These are phyloP conservation scores for Vitis labrusca DNA, from an alignment of 164 flowering plant species.

Conservation along the genomic window DNA sequence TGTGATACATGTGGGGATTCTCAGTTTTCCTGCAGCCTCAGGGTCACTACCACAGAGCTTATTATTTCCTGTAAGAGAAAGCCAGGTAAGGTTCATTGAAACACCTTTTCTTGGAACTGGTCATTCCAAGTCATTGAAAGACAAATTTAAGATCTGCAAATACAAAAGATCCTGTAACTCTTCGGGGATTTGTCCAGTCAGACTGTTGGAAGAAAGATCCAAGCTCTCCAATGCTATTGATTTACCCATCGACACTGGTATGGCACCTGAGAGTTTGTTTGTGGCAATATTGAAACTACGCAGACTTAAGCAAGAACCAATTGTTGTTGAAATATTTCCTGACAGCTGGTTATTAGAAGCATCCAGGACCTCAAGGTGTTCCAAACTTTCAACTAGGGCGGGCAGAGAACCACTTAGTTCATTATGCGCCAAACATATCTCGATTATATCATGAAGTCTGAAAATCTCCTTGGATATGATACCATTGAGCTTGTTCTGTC, in stretches of 20 bases:
- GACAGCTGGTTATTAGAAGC: no score
- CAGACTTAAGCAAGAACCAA: no score
- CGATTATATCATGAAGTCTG: no score
- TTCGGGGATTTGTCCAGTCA: background rate
- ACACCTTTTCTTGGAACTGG: slow-evolving; percentile 1
- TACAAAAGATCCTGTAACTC: background rate
- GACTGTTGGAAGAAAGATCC: slow-evolving; percentile 1
- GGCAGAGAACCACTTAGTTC: no score
- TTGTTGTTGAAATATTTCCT: no score
- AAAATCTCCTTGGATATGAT: no score
- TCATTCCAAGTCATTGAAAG: slow-evolving; percentile 10
- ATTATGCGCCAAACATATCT: no score
- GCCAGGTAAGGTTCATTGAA: background rate
- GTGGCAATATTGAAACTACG: no score
- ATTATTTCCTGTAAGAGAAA: slow-evolving; percentile 5
- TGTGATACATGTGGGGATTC: background rate
- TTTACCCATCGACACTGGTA: background rate
- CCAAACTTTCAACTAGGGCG: no score
- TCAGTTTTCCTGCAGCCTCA: background rate
- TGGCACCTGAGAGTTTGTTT: no score
- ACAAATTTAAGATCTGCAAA: slow-evolving; percentile 2
- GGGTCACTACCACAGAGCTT: slow-evolving; percentile 3
- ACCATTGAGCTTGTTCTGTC: no score
- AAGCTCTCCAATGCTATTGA: background rate
- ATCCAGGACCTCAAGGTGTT: no score